Percentiles rank a stretch among this genome's conserved stretches.
Evolutionary conservation across 2,329 filamentous ascomycete species (phyloP).

Genomic region (Trichophyton schoenleinii): DNA sequence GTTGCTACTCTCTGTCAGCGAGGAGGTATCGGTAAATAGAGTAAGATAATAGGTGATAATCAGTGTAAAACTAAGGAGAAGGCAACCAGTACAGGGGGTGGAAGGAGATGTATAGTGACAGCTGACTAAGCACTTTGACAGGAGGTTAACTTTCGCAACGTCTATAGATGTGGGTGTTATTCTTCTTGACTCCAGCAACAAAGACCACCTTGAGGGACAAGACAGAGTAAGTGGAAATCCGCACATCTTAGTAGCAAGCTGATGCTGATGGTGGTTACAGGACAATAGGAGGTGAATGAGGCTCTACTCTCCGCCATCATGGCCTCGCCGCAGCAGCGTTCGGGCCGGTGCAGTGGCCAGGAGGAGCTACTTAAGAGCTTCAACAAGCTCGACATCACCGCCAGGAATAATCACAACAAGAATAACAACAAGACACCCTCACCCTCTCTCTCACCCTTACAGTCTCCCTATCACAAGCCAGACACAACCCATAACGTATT

Average conservation of each 20-base stretch:
- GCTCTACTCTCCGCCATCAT: not conserved
- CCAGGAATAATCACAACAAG: not conserved
- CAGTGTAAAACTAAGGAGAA: too few species aligned
- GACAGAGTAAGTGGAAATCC: not conserved
- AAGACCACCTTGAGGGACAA: not conserved
- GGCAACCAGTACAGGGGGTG: too few species aligned
- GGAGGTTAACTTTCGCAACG: too few species aligned
- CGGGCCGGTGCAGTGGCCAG: conserved; percentile 6
- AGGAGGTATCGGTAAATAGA: too few species aligned
- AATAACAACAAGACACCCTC: not conserved
- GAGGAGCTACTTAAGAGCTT: conserved; percentile 8
- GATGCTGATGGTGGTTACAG: not conserved
- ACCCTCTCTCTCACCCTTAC: conserved; percentile 3
- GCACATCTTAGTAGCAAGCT: not conserved
- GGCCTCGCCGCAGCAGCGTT: not conserved
- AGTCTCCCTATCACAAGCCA: conserved; percentile 1
- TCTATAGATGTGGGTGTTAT: too few species aligned
- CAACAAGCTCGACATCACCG: conserved; percentile 7
- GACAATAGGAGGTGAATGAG: not conserved
- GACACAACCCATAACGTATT: not conserved
- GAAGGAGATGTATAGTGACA: too few species aligned
- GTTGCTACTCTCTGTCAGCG: too few species aligned
- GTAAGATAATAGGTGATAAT: too few species aligned
- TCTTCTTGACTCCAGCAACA: not conserved
- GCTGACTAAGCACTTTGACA: too few species aligned